phyloP scores from a whole-genome alignment of 192 early-diverging fungal species.

The Gaertneriomyces sp. region DNA sequence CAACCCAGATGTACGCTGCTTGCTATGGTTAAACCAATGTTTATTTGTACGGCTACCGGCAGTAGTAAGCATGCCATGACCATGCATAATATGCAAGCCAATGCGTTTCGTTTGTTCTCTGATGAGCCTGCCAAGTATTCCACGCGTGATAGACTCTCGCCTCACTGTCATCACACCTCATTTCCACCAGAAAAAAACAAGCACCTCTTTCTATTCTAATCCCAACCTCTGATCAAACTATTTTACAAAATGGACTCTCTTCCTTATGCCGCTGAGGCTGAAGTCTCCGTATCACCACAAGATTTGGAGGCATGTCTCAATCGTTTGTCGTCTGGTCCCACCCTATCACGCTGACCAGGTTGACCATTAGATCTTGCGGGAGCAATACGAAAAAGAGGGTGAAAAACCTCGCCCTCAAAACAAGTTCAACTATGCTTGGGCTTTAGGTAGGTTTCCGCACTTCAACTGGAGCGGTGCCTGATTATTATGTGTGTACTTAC shows the following conservation, averaged over 20 bases:
- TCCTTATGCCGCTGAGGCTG: constrained; percentile 29
- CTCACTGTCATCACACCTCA: too few species aligned
- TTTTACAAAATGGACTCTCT: constrained; percentile 22
- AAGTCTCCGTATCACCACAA: constrained; percentile 21
- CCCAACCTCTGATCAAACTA: too few species aligned
- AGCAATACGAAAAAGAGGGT: constrained; percentile 55
- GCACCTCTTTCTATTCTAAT: too few species aligned
- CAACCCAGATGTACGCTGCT: too few species aligned
- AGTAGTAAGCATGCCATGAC: too few species aligned
- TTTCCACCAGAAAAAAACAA: too few species aligned
- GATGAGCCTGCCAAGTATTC: too few species aligned
- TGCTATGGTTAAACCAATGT: too few species aligned
- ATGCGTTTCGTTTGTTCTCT: too few species aligned
- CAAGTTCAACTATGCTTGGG: constrained; percentile 98
- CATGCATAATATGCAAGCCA: too few species aligned
- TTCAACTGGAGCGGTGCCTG: background rate
- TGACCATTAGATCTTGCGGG: constrained; percentile 12
- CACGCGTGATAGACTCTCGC: too few species aligned
- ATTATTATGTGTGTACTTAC: background rate
- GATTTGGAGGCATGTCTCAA: constrained; percentile 19
- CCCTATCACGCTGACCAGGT: background rate
- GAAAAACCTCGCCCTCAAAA: constrained; percentile 71
- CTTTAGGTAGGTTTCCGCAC: constrained; percentile 56
- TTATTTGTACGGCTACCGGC: too few species aligned
- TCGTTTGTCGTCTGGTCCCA: background rate